Evolutionary conservation across 495 filamentous ascomycete genomes (phyloP), one percentile per base, ranked within the genome.

Genomic region (Aspergillus sclerotiicarbonarius): DNA sequence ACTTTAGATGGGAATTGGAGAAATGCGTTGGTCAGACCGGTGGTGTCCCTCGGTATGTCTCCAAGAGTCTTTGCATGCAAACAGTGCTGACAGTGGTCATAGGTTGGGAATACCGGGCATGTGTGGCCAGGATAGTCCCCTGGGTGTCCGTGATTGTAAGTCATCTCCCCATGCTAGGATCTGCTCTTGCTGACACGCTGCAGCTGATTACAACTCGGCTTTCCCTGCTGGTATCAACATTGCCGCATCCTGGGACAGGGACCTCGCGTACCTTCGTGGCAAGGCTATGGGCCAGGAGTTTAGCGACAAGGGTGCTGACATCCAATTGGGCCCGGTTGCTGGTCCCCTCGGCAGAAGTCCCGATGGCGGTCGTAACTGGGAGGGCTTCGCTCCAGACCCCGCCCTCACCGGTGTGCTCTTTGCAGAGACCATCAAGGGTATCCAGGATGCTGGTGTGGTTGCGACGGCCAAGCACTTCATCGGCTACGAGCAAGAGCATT

Each of bases 291-390:
- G 90, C 25, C 68, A 81, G 49, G 91, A 96, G 63, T 87, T 90
- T 61, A 84, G 82, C 53, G 88, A 79, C 35, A 96, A 96, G 71
- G 91, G 91, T 53, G 81, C 95, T 54, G 91, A 95, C 60, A 83
- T 96, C 21, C 82, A 91, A 63, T 76, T 98, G 19, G 94, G 93
- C 1, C 94, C 94, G 7, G 93, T 94, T 15, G 90, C 92, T 39
- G 94, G 94, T 0, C 92, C 94, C 1, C 72, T 95, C 33, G 90
- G 90, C 20, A 84, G 89, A 47, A 68, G 77, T 21, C 87, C 92
- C 2, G 85, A 84, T 54, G 89, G 85, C 32, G 94, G 94, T n/a
- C 84, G 94, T 30, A 94, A 93, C 72, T 97, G 94, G 94, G 89
- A 80, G 52, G 77, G 77, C 0, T 80, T 78, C 69, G 84, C 87